phyloP scores from a whole-genome alignment of 2,329 filamentous ascomycete species.

The Boeremia lycopersici region DNA sequence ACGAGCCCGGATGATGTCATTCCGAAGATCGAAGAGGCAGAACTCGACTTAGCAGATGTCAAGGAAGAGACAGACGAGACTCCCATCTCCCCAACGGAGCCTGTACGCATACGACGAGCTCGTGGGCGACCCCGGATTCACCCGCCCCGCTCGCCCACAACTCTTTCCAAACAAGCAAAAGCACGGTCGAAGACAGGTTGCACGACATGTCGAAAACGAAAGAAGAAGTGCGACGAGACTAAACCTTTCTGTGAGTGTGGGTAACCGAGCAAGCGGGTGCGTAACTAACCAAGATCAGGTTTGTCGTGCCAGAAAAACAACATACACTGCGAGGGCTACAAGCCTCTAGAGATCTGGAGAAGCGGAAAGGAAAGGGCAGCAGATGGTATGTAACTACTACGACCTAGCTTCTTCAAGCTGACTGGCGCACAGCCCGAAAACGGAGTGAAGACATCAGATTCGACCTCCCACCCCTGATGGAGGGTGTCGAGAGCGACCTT shows the following conservation, averaged over 20 bases:
- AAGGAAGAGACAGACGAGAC: constrained; percentile 44
- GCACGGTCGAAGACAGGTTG: constrained; percentile 67
- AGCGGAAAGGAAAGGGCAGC: constrained; percentile 79
- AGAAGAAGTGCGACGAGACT: constrained; percentile 65
- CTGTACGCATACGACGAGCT: constrained; percentile 48
- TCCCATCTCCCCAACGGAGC: constrained; percentile 43
- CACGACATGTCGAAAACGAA: constrained; percentile 64
- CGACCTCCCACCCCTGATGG: constrained; percentile 67
- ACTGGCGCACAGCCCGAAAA: constrained; percentile 39
- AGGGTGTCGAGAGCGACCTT: constrained; percentile 78
- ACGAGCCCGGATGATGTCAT: constrained; percentile 47
- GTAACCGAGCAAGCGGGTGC: neutral
- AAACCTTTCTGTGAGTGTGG: constrained; percentile 50
- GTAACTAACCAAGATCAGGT: constrained; percentile 56
- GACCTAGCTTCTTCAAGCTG: constrained; percentile 17
- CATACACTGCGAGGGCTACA: constrained; percentile 88
- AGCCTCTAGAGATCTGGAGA: constrained; percentile 84
- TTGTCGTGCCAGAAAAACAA: constrained; percentile 94
- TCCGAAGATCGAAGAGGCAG: constrained; percentile 62
- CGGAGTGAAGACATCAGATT: constrained; percentile 48
- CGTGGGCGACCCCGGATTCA: constrained; percentile 85
- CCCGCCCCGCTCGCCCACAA: constrained; percentile 65
- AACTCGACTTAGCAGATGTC: constrained; percentile 50
- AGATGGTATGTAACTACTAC: constrained; percentile 55
- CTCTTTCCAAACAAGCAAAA: constrained; percentile 74